These are phyloP conservation scores for Gaertneriomyces semiglobifer DNA, from an alignment of 192 early-diverging fungal species.

Conservation along the genomic window DNA sequence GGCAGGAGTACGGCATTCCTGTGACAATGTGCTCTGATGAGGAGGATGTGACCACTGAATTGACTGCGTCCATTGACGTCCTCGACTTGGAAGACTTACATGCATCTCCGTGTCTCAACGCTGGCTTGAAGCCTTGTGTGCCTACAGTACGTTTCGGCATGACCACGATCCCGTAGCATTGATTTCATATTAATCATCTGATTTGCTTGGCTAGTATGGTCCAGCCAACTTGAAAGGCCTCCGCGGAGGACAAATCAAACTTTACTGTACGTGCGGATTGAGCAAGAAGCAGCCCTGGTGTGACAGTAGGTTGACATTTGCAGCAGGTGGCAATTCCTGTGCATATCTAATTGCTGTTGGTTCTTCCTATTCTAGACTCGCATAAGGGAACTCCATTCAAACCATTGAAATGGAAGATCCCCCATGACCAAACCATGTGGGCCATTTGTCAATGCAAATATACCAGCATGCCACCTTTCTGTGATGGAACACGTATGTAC, in stretches of 20 bases:
- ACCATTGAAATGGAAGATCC: conserved; percentile 19
- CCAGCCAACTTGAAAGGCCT: conserved; percentile 14
- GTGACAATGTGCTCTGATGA: no score
- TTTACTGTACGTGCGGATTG: conserved; percentile 28
- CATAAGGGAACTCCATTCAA: conserved; percentile 23
- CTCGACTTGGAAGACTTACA: no score
- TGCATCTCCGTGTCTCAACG: no score
- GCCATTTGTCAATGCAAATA: conserved; percentile 29
- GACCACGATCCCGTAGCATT: neutral
- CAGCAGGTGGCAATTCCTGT: neutral
- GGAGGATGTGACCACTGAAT: no score
- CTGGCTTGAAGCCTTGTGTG: conserved; percentile 15
- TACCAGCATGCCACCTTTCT: conserved; percentile 17
- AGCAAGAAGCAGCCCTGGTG: conserved; percentile 26
- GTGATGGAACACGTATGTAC: conserved; percentile 21
- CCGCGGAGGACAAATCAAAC: conserved; percentile 13
- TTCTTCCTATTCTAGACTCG: neutral
- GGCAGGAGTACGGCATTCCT: no score
- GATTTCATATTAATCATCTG: neutral
- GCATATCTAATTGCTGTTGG: neutral
- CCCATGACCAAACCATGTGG: conserved; percentile 13
- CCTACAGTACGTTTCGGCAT: conserved; percentile 16
- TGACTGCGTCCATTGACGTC: no score
- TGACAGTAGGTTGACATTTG: conserved; percentile 16
- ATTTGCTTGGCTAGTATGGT: conserved; percentile 19